These are phyloP conservation scores for Ophiobolus disseminans DNA, from an alignment of 2,329 filamentous ascomycete genomes.

Conservation along the genomic window DNA sequence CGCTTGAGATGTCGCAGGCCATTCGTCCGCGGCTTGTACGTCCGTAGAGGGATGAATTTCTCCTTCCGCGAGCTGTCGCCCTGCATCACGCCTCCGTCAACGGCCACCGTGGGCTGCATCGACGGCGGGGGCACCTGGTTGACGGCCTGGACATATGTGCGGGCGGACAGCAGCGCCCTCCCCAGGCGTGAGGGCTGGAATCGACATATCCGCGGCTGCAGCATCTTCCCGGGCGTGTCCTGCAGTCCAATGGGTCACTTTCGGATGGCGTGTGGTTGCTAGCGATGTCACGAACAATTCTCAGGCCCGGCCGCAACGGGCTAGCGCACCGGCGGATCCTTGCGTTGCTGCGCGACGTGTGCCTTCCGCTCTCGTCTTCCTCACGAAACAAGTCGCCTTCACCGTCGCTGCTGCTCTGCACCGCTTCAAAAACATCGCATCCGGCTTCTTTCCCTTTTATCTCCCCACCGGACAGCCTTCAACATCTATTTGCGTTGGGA, in stretches of 20 bases:
- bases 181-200: slow-evolving; percentile 58
- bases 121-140: slow-evolving; percentile 42
- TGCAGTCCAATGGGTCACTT: slow-evolving; percentile 28
- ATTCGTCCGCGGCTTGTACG: slow-evolving; percentile 92
- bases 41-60: slow-evolving; percentile 66
- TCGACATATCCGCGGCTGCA: slow-evolving; percentile 70
- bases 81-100: slow-evolving; percentile 30
- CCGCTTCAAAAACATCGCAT: slow-evolving; percentile 8
- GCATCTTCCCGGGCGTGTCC: slow-evolving; percentile 56
- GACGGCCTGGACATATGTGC: slow-evolving; percentile 59
- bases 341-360: slow-evolving; percentile 2
- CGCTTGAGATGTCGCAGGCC: slow-evolving; percentile 90
- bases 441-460: slow-evolving; percentile 7
- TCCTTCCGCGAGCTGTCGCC: slow-evolving; percentile 40
- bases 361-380: neutral
- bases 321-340: slow-evolving; percentile 23
- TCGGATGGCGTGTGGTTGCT: slow-evolving; percentile 28
- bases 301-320: slow-evolving; percentile 32
- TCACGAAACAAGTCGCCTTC: slow-evolving; percentile 22
- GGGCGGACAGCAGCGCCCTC: slow-evolving; percentile 55
- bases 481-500: slow-evolving; percentile 32
- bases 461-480: slow-evolving; percentile 5
- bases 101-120: slow-evolving; percentile 44
- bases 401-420: slow-evolving; percentile 17
- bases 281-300: slow-evolving; percentile 38